These are phyloP conservation scores for Schrenkiella parvula DNA, from an alignment of 345 rosid species.

Conservation along the genomic window DNA sequence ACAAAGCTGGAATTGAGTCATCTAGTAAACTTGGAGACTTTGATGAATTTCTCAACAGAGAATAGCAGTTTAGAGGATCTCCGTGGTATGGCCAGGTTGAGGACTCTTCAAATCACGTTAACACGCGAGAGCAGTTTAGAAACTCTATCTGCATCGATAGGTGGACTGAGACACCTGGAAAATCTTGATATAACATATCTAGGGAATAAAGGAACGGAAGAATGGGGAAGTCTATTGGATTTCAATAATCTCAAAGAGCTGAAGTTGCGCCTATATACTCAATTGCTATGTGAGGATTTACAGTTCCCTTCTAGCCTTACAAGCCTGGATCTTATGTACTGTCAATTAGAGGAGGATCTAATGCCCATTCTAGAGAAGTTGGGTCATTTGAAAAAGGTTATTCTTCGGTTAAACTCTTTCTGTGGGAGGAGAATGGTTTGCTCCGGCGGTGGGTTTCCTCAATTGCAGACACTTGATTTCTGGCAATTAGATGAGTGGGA, in stretches of 20 bases:
- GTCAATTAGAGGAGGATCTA: background rate
- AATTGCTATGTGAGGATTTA: background rate
- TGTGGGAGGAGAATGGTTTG: background rate
- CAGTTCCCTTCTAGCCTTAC: background rate
- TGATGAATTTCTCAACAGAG: background rate
- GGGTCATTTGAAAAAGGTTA: background rate
- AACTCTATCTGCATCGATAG: background rate
- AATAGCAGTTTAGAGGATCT: background rate
- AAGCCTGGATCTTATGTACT: rapidly evolving
- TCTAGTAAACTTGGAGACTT: background rate
- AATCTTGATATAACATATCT: background rate
- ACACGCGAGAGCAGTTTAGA: background rate
- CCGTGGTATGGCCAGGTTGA: background rate
- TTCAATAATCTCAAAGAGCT: background rate
- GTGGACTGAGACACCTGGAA: background rate
- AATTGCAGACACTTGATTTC: background rate
- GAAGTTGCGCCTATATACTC: background rate
- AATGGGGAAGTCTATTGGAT: background rate
- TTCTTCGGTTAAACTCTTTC: background rate
- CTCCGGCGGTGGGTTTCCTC: background rate
- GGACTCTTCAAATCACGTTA: background rate
- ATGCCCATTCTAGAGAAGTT: background rate
- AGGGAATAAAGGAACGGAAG: background rate
- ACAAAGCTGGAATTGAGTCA: background rate
- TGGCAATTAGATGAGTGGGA: background rate